Evolutionary conservation across 441 rosid genomes (phyloP).

Genomic region (Arabidopsis hybrid): DNA sequence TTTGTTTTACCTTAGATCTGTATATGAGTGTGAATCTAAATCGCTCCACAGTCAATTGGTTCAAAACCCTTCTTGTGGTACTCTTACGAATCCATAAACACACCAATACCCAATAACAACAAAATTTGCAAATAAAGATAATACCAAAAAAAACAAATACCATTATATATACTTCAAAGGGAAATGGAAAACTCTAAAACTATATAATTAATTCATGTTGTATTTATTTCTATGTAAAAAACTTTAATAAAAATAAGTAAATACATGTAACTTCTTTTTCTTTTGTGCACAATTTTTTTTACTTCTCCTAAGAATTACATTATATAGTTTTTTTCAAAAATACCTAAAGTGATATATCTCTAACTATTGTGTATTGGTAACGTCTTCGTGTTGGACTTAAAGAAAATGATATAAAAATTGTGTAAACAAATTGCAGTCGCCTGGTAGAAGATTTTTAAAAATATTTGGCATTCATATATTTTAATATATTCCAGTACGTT

Average conservation of each 20-base stretch:
- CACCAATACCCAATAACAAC: neutral
- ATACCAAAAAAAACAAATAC: too few relatives aligned
- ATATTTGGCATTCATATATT: too few relatives aligned
- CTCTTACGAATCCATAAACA: neutral
- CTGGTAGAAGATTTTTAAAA: too few relatives aligned
- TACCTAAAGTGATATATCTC: neutral
- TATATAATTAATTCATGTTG: neutral
- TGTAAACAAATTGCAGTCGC: too few relatives aligned
- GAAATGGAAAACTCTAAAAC: neutral
- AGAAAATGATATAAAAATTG: too few relatives aligned
- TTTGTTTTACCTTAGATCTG: neutral
- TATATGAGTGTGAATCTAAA: neutral
- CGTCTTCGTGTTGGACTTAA: too few relatives aligned
- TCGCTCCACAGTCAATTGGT: neutral
- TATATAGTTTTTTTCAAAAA: too few relatives aligned
- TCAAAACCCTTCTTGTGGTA: neutral
- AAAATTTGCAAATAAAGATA: neutral
- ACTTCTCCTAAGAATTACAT: neutral
- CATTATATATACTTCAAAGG: neutral
- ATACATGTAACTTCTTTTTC: too few relatives aligned
- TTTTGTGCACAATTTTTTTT: too few relatives aligned
- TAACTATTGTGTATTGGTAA: too few relatives aligned
- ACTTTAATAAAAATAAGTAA: too few relatives aligned
- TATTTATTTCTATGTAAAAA: neutral
- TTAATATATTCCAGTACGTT: too few relatives aligned